Evolutionary conservation across 2,329 filamentous ascomycete genomes (phyloP).

Genomic region (Westerdykella ornata): DNA sequence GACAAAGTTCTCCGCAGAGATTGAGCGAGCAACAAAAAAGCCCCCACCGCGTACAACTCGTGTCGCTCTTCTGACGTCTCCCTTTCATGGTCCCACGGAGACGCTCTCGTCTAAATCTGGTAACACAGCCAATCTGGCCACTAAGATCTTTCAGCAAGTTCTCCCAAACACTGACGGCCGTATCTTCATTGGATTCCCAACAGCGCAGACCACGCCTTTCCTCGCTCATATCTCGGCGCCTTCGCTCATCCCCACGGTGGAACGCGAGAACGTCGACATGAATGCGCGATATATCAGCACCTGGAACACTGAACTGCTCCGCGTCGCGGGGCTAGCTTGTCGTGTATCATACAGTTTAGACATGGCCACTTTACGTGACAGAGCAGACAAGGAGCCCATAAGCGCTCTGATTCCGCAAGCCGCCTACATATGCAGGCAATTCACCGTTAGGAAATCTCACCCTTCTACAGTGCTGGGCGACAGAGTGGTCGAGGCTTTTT

Average conservation of each 20-base stretch:
- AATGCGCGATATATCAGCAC: constrained; percentile 91
- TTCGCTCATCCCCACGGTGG: constrained; percentile 93
- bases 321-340: constrained; percentile 83
- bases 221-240: constrained; percentile 92
- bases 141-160: constrained; percentile 84
- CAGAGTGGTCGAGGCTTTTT: constrained; percentile 90
- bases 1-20: constrained; percentile 67
- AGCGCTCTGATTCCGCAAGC: constrained; percentile 67
- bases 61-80: constrained; percentile 82
- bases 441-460: constrained; percentile 82
- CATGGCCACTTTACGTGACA: constrained; percentile 56
- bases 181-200: constrained; percentile 96
- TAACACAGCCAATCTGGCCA: constrained; percentile 49
- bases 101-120: constrained; percentile 52
- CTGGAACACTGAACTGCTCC: constrained; percentile 92
- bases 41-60: constrained; percentile 83
- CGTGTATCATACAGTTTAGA: constrained; percentile 82
- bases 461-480: constrained; percentile 77
- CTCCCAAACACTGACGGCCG: constrained; percentile 82
- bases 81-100: constrained; percentile 71
- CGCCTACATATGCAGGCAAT: constrained; percentile 77
- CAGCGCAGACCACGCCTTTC: constrained; percentile 90
- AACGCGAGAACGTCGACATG: constrained; percentile 91
- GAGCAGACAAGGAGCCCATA: constrained; percentile 53
- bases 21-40: constrained; percentile 95